These are phyloP conservation scores for Mycena sanguinolenta DNA, from an alignment of 768 basidiomycete species.

Conservation along the genomic window DNA sequence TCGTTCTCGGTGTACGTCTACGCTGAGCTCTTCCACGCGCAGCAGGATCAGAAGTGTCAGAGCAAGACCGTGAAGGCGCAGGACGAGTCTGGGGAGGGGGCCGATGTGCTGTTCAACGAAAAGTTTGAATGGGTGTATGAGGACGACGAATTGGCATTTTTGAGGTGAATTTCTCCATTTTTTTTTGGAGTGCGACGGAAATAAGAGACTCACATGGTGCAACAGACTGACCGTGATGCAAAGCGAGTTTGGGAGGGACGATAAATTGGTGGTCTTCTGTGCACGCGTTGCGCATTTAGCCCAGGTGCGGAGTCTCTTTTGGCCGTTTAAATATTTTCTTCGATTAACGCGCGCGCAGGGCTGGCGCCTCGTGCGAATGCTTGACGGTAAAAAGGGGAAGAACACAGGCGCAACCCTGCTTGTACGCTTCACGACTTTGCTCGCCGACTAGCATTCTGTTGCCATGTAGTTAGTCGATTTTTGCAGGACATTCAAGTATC, in stretches of 20 bases:
- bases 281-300: conserved; percentile 62
- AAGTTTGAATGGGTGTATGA: conserved; percentile 65
- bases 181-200: neutral
- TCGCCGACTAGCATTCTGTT: neutral
- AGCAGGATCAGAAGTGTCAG: conserved; percentile 57
- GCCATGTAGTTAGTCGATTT: no score
- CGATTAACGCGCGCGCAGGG: conserved; percentile 42
- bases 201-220: neutral
- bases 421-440: conserved; percentile 35
- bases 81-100: conserved; percentile 47
- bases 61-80: conserved; percentile 55
- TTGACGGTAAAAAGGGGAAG: conserved; percentile 64
- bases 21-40: conserved; percentile 59
- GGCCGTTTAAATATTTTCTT: neutral
- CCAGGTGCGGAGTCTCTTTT: conserved; percentile 27
- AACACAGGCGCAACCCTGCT: conserved; percentile 56
- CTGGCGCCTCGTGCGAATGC: conserved; percentile 63
- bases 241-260: conserved; percentile 59
- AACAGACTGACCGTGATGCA: conserved; percentile 53
- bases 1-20: conserved; percentile 58
- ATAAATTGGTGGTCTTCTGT: conserved; percentile 65
- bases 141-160: conserved; percentile 64
- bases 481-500: no score
- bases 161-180: conserved; percentile 53
- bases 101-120: conserved; percentile 59